Percentiles rank a stretch among this genome's conserved stretches.
Conservation (phyloP, 352 stramenopile genomes). For the Pythium biforme region DNA sequence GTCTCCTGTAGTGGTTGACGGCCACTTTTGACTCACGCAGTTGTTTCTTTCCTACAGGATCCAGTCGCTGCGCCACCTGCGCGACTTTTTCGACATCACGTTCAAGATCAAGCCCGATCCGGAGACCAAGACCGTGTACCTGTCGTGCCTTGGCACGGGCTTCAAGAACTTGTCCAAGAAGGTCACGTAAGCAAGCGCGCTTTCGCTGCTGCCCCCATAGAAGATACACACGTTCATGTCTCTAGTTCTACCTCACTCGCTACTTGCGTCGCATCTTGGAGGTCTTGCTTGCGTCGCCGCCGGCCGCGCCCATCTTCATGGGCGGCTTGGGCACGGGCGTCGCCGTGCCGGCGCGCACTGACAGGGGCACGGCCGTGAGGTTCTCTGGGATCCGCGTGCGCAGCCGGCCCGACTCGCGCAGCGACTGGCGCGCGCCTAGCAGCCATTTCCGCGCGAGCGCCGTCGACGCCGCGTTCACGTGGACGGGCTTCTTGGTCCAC, state of each 20-base stretch:
- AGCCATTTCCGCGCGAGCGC: slow-evolving; percentile 86
- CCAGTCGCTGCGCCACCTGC: slow-evolving; percentile 87
- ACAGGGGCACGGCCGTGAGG: slow-evolving; percentile 50
- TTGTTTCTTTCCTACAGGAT: slow-evolving; percentile 46
- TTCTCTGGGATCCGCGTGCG: slow-evolving; percentile 44
- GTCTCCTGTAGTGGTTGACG: neutral
- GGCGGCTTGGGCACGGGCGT: slow-evolving; percentile 68
- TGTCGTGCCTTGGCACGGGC: slow-evolving; percentile 92
- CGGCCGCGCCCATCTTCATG: slow-evolving; percentile 73
- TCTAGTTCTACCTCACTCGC: neutral
- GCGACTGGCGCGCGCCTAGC: slow-evolving; percentile 52
- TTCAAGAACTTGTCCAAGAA: slow-evolving; percentile 97
- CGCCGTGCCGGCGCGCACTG: slow-evolving; percentile 42
- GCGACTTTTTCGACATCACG: slow-evolving; percentile 92
- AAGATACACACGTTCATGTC: slow-evolving; percentile 13
- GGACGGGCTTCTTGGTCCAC: slow-evolving; percentile 76
- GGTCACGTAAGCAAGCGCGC: slow-evolving; percentile 77
- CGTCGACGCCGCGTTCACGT: slow-evolving; percentile 72
- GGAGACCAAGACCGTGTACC: slow-evolving; percentile 88
- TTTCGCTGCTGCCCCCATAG: neutral
- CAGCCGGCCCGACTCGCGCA: slow-evolving; percentile 47
- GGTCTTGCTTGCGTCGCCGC: slow-evolving; percentile 48
- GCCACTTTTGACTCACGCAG: neutral
- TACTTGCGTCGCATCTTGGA: slow-evolving; percentile 74
- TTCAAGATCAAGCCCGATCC: slow-evolving; percentile 93